These are phyloP conservation scores for Heterobasidion occidentale DNA, from an alignment of 1,284 basidiomycete genomes.

Conservation along the genomic window DNA sequence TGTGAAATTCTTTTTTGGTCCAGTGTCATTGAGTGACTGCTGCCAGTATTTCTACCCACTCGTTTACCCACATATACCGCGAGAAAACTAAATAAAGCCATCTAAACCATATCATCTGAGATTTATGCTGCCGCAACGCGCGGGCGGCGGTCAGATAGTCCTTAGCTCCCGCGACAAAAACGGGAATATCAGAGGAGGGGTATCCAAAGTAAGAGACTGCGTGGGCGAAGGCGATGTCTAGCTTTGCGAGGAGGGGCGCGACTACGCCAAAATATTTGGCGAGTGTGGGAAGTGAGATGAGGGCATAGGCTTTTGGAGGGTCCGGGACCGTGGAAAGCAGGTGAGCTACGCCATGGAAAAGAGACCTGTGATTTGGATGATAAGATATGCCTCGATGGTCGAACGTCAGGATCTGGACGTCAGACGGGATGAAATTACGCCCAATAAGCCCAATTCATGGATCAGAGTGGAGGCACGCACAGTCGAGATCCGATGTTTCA, in stretches of 20 bases:
- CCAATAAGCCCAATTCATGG: no score
- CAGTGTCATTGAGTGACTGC: neutral
- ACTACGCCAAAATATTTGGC: constrained; percentile 56
- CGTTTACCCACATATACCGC: constrained; percentile 90
- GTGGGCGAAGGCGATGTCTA: constrained; percentile 24
- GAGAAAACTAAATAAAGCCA: constrained; percentile 82
- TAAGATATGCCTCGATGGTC: constrained; percentile 76
- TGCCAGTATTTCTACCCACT: constrained; percentile 42
- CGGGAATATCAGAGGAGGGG: constrained; percentile 18
- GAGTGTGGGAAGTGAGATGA: constrained; percentile 49
- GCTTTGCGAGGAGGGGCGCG: constrained; percentile 39
- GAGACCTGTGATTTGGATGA: constrained; percentile 86
- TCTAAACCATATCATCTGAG: constrained; percentile 87
- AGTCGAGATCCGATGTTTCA: constrained; percentile 51
- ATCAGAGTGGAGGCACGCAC: constrained; percentile 27
- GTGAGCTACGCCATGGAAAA: constrained; percentile 48
- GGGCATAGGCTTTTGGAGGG: constrained; percentile 42
- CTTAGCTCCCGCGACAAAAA: constrained; percentile 45
- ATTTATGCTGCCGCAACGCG: constrained; percentile 71
- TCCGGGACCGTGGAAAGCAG: constrained; percentile 25
- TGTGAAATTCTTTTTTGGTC: no score
- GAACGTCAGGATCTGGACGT: constrained; percentile 80
- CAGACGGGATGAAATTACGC: neutral
- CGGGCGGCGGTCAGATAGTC: constrained; percentile 52
- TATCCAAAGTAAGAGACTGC: constrained; percentile 8